Percentiles rank a stretch among this genome's conserved stretches.
Evolutionary conservation across 345 rosid species (phyloP).

Genomic region (Murraya koenigii): DNA sequence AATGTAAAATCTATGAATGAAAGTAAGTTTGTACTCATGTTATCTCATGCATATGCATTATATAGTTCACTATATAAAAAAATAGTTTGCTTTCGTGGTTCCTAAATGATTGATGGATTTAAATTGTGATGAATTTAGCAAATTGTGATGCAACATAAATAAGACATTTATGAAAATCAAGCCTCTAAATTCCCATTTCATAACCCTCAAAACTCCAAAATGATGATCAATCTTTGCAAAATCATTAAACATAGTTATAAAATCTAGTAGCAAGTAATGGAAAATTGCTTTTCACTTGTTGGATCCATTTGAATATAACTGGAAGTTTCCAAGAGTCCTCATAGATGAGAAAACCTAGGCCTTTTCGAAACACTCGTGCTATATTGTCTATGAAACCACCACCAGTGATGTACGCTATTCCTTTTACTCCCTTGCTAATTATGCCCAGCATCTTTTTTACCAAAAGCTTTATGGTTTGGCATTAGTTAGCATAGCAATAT

Average conservation of each 20-base stretch:
- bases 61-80: too few species aligned
- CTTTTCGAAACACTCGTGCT: constrained; percentile 79
- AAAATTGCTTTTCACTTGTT: constrained; percentile 14
- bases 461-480: background rate
- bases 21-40: too few species aligned
- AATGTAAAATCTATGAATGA: too few species aligned
- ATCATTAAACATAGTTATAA: background rate
- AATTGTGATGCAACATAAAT: background rate
- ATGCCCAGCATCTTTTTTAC: constrained; percentile 66
- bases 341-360: constrained; percentile 63
- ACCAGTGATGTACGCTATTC: constrained; percentile 87
- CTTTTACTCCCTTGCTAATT: constrained; percentile 75
- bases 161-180: background rate
- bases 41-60: too few species aligned
- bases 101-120: too few species aligned
- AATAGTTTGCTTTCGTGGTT: too few species aligned
- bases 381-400: constrained; percentile 95
- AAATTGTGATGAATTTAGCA: too few species aligned
- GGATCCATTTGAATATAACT: too few species aligned
- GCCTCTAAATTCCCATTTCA: background rate
- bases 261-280: background rate
- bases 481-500: background rate
- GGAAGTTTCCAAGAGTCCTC: too few species aligned
- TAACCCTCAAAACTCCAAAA: background rate
- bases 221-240: too few species aligned